Evolutionary conservation across 306 rosid species (phyloP).

Genomic region (Astragalus membranaceus): DNA sequence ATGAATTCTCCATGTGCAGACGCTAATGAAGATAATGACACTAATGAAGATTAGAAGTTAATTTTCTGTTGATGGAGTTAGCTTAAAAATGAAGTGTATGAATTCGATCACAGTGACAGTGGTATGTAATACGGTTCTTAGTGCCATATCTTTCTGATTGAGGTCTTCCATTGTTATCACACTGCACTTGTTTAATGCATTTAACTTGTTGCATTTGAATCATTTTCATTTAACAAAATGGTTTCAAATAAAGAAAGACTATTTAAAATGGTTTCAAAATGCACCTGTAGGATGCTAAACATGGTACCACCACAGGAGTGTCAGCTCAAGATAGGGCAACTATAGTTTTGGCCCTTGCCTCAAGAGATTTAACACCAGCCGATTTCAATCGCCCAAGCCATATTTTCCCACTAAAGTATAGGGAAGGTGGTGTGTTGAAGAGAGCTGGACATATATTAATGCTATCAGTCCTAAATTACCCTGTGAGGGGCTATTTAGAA

Average conservation of each 20-base stretch:
- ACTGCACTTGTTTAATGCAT: slow-evolving; percentile 1
- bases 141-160: not conserved
- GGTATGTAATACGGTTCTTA: slow-evolving; percentile 40
- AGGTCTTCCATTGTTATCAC: slow-evolving; percentile 10
- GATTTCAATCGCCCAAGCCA: slow-evolving; percentile 97
- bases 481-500: no score
- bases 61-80: no score
- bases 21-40: no score
- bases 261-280: not conserved
- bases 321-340: slow-evolving; percentile 88
- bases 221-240: not conserved
- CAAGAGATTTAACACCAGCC: slow-evolving; percentile 67
- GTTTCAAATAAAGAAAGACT: not conserved
- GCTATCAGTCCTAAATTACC: no score
- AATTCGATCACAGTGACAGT: slow-evolving; percentile 83
- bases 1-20: no score
- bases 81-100: no score
- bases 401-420: slow-evolving; percentile 83
- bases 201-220: slow-evolving; percentile 13
- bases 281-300: slow-evolving; percentile 61
- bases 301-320: slow-evolving; percentile 89
- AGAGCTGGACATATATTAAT: slow-evolving; percentile 68
- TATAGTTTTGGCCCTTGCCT: slow-evolving; percentile 84
- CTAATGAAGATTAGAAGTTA: no score
- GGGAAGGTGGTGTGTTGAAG: slow-evolving; percentile 95